Evolutionary conservation across 768 basidiomycete genomes (phyloP), one percentile per base, ranked within the genome.

Genomic region (Leucocoprinus birnbaumii): DNA sequence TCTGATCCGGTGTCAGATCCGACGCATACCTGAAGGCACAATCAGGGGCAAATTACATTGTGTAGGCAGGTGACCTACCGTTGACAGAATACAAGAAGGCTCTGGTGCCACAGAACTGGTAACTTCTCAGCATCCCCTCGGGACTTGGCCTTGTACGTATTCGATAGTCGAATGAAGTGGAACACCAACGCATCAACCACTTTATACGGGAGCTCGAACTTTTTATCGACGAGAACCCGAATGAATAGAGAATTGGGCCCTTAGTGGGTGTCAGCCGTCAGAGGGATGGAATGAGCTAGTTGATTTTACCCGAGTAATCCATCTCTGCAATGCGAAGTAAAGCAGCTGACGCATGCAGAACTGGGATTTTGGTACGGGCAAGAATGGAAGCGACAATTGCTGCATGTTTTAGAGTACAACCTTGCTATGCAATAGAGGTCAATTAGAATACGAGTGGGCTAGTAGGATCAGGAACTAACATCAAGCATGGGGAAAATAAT

Each of bases 71-170:
- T 51, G 67, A 69, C 64, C 42, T 57, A 94, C 94, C 96, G 78
- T 71, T 99, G 97, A 37, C 83, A 85, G 67, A 98, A 98, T 2
- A 95, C 92, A 21, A 99, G 79, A 51, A 99, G 77, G 68, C 91
- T 92, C 71, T 99, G 97, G 68, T 99, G 93, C 97, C 97, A 99
- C 10, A 99, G 77, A 11, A 98, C 97, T n/a, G 97, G 96, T 26
- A 98, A 78, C 66, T 86, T 86, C 45, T 89, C 86, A 1, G 83
- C 73, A 47, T 91, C 89, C 22, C 84, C 87, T 46, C 83, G 77
- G 18, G 73, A 76, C 54, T 79, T 84, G 43, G 83, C 85, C 71
- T 87, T 91, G 72, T 92, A 90, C 13, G 86, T 87, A 68, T 97
- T 96, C 22, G 94, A 94, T 41, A 98, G 85, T 22, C 94, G 88